Percentiles rank a stretch among this genome's conserved stretches.
phyloP scores from a whole-genome alignment of 495 filamentous ascomycete genomes.

The Penicillium herquei region DNA sequence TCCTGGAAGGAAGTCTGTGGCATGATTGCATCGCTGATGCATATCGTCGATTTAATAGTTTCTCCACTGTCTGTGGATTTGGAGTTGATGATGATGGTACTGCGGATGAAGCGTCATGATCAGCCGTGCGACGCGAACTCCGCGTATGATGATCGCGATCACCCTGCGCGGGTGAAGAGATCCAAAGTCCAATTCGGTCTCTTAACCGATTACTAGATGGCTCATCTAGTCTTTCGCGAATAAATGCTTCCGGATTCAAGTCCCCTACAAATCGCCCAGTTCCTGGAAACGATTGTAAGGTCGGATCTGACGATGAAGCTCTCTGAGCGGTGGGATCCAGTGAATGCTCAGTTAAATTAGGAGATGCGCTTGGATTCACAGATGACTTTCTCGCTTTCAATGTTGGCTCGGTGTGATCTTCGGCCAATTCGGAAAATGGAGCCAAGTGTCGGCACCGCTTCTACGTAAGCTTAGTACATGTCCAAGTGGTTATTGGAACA shows the following conservation, averaged over 20 bases:
- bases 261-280: conserved; percentile 48
- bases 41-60: conserved; percentile 30
- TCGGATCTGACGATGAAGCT: conserved; percentile 7
- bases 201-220: conserved; percentile 31
- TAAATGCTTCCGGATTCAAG: conserved; percentile 48
- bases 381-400: background rate
- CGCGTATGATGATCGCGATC: conserved; percentile 1
- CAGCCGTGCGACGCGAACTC: conserved; percentile 1
- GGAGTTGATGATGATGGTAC: conserved; percentile 9
- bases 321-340: conserved; percentile 1
- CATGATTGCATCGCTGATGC: conserved; percentile 30
- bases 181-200: conserved; percentile 46
- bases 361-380: background rate
- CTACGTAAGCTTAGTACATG: conserved; percentile 15
- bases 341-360: background rate
- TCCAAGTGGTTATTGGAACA: background rate
- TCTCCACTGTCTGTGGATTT: conserved; percentile 19
- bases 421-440: conserved; percentile 14
- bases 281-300: conserved; percentile 11
- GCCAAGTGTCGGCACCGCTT: conserved; percentile 37
- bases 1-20: conserved; percentile 26
- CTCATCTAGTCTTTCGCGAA: conserved; percentile 36
- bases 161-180: conserved; percentile 24
- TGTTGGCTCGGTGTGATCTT: conserved; percentile 3
- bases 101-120: conserved; percentile 2